Percentiles rank a stretch among this genome's conserved stretches.
Evolutionary conservation across 495 filamentous ascomycete species (phyloP).

Genomic region (Platismatia glauca): DNA sequence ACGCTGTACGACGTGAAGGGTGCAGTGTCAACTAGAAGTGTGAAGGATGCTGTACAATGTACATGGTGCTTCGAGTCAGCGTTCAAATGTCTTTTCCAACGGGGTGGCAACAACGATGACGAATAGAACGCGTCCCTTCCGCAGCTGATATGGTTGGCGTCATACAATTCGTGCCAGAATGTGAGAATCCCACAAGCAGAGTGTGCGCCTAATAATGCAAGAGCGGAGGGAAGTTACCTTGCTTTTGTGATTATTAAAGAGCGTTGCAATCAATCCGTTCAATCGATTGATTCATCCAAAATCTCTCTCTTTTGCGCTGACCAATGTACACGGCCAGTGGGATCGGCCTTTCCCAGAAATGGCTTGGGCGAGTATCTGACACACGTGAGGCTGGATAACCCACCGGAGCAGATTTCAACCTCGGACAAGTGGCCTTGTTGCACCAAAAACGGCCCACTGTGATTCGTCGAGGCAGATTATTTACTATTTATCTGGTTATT

Average conservation of each 20-base stretch:
- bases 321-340: not conserved
- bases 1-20: too few species aligned
- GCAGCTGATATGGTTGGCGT: not conserved
- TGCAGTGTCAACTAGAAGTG: too few species aligned
- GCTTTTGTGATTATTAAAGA: not conserved
- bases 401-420: not conserved
- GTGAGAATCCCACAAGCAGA: not conserved
- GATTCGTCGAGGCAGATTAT: not conserved
- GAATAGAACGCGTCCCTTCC: not conserved
- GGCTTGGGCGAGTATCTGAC: constrained; percentile 1
- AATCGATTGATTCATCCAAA: not conserved
- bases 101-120: not conserved
- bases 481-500: too few species aligned
- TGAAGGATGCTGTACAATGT: too few species aligned
- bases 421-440: not conserved
- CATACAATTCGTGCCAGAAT: not conserved
- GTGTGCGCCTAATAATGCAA: not conserved
- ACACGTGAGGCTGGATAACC: too few species aligned
- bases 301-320: not conserved
- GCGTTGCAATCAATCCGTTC: not conserved
- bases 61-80: not conserved
- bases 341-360: not conserved
- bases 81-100: not conserved
- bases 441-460: not conserved
- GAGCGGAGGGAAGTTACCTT: not conserved